These are phyloP conservation scores for Xerocomus spinulosus DNA, from an alignment of 768 basidiomycete genomes.

Conservation along the genomic window DNA sequence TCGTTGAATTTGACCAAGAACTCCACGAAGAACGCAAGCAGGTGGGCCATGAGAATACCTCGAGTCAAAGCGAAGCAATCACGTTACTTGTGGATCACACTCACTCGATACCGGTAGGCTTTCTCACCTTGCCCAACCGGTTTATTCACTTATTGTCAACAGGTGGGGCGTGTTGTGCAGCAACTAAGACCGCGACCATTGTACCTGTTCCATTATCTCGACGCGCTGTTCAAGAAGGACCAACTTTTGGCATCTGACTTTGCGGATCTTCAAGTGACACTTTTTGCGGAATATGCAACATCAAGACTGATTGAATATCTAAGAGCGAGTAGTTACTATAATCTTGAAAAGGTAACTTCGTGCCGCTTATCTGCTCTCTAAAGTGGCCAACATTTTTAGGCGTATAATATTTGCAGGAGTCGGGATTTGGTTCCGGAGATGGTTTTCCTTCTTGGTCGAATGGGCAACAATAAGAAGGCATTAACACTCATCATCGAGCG, in stretches of 20 bases:
- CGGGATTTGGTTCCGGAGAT: slow-evolving; percentile 90
- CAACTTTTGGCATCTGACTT: slow-evolving; percentile 74
- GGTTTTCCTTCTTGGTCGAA: slow-evolving; percentile 94
- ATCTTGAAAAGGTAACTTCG: slow-evolving; percentile 64
- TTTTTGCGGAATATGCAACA: slow-evolving; percentile 87
- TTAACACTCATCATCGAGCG: slow-evolving; percentile 93
- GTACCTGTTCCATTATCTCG: slow-evolving; percentile 91
- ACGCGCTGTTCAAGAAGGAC: slow-evolving; percentile 85
- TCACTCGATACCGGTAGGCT: slow-evolving; percentile 90
- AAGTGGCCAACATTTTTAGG: slow-evolving; percentile 40
- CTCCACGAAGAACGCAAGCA: slow-evolving; percentile 56
- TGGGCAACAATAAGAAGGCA: slow-evolving; percentile 97
- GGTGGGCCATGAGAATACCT: slow-evolving; percentile 36
- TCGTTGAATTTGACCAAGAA: slow-evolving; percentile 94
- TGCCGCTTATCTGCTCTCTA: not conserved
- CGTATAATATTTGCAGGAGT: slow-evolving; percentile 79
- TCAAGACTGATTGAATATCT: slow-evolving; percentile 83
- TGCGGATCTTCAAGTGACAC: slow-evolving; percentile 82
- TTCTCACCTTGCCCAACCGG: not conserved
- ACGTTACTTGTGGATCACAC: slow-evolving; percentile 87
- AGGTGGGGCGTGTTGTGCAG: slow-evolving; percentile 86
- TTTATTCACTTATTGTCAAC: slow-evolving; percentile 2
- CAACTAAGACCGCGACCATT: slow-evolving; percentile 73
- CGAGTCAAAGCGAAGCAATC: slow-evolving; percentile 71
- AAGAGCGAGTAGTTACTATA: slow-evolving; percentile 87